Evolutionary conservation across 2,329 filamentous ascomycete genomes (phyloP), one percentile per base, ranked within the genome.

Genomic region (Triangularia setosa): DNA sequence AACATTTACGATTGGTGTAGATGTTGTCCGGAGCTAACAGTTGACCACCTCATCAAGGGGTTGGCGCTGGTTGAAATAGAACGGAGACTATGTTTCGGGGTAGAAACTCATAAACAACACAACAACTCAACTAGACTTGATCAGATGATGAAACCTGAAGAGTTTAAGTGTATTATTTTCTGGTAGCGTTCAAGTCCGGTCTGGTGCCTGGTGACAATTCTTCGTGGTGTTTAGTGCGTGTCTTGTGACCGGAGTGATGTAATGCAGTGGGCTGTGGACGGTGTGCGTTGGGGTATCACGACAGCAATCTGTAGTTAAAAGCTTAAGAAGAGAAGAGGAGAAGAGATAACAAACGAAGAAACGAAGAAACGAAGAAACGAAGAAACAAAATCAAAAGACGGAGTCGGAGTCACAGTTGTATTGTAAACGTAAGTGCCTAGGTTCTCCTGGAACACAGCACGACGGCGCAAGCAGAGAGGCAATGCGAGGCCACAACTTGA

Each of bases 401-500:
- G 25, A 48, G 28, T 18, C 14, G 44, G 30, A 62, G 44, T 40
- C 54, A 61, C 44, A 25, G 48, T 55, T 28, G 53, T 27, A 58
- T 25, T 48, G 40, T 48, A 48, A 48, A 48, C 40, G 40, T 48
- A 48, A 48, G 16, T 48, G 40, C 40, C n/a, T 48, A 9, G 40
- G 40, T 33, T 54, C 28, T 33, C 58, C 52, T 28, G 48, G 35
- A 61, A 57, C 58, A 58, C 55, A 55, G 21, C 14, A 28, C 23
- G 25, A 24, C 23, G 52, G 52, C 52, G 52, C 24, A 55, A 55
- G 23, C 64, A 63, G 60, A 61, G 58, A 61, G 56, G 64, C 60
- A 54, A 64, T 64, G 63, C 67, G 65, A 63, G 62, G 54, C 54
- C 40, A 63, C 56, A 35, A 40, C 21, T 27, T 64, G 55, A 40